A percentile compares a stretch with the other conserved stretches of the same genome.
Conservation (phyloP, 2,329 filamentous ascomycete species). For the Chrysoporthe deuterocubensis region DNA sequence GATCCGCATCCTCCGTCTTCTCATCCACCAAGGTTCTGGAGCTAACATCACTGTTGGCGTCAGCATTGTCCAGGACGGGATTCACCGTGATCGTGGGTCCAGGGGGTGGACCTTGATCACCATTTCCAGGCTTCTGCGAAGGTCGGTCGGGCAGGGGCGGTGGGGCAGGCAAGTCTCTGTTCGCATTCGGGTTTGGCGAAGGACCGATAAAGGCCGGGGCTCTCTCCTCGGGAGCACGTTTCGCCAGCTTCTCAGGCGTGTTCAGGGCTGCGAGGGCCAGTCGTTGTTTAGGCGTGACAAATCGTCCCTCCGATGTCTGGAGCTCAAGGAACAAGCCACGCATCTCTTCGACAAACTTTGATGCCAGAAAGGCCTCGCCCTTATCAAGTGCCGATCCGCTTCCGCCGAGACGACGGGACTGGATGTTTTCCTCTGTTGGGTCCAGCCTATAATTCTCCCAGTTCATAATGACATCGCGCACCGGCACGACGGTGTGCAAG, state of each 20-base stretch:
- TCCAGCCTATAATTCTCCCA: constrained; percentile 74
- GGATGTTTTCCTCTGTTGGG: constrained; percentile 64
- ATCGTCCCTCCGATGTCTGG: constrained; percentile 63
- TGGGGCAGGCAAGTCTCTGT: constrained; percentile 36
- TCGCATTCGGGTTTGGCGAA: constrained; percentile 2
- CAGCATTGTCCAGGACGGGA: constrained; percentile 38
- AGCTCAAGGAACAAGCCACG: constrained; percentile 72
- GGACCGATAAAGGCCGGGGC: constrained; percentile 24
- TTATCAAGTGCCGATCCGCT: constrained; percentile 52
- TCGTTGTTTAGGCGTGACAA: constrained; percentile 73
- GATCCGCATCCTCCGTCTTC: constrained; percentile 42
- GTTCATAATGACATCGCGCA: constrained; percentile 79
- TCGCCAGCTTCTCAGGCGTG: constrained; percentile 35
- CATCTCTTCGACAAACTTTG: constrained; percentile 74
- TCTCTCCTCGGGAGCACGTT: constrained; percentile 26
- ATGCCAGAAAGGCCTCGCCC: constrained; percentile 44
- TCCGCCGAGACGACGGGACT: constrained; percentile 75
- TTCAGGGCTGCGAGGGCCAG: constrained; percentile 79
- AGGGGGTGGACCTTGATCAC: constrained; percentile 13
- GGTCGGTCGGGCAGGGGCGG: constrained; percentile 57
- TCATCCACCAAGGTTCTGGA: constrained; percentile 57
- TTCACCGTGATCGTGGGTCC: constrained; percentile 33
- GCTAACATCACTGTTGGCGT: constrained; percentile 53
- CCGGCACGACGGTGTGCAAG: constrained; percentile 83
- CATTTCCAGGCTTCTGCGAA: constrained; percentile 44